Evolutionary conservation across 306 rosid genomes (phyloP), one percentile per base, ranked within the genome.

Genomic region (Prunus davidiana): DNA sequence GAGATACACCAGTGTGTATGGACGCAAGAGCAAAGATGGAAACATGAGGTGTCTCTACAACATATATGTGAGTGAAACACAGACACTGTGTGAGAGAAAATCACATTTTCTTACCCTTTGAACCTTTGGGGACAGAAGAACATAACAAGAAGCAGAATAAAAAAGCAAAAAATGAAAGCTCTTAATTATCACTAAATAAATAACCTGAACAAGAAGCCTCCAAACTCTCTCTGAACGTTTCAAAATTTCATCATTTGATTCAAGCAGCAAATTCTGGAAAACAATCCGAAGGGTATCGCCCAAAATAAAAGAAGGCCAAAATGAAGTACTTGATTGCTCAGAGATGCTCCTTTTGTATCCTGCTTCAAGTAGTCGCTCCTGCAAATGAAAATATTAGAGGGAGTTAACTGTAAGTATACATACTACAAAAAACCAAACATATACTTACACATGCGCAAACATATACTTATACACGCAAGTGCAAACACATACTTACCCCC

Each of bases 281-380:
- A 95, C 98, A 79, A 92, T 90, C 80, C 91, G 81, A 76, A 95
- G 96, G 34, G 98, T 95, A 82, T 95, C 98, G 8, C 93, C 98
- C 77, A 95, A 82, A 67, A 95, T 92, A 74, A 65, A 81, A 79
- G 96, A 89, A n/a, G 97, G 98, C 98, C 98, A 94, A 82, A 90
- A 87, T 27, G 97, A 83, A 80, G 89, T 66, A 73, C 78, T 51
- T 10, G 82, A 80, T 57, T 80, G 78, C 79, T 88, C 91, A 68
- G 82, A 78, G 68, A 85, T 16, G 76, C 81, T 89, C 86, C 94
- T 81, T 82, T 86, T 95, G 77, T 78, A 83, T 79, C 97, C 98
- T 78, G 97, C 95, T 88, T 95, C 96, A 73, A 95, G 98, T 86
- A 95, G 76, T 81, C 97, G 88, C 87, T 95, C 98, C 98, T 95